These are phyloP conservation scores for Meredithiella fracta DNA, from an alignment of 2,329 filamentous ascomycete species.

Conservation along the genomic window DNA sequence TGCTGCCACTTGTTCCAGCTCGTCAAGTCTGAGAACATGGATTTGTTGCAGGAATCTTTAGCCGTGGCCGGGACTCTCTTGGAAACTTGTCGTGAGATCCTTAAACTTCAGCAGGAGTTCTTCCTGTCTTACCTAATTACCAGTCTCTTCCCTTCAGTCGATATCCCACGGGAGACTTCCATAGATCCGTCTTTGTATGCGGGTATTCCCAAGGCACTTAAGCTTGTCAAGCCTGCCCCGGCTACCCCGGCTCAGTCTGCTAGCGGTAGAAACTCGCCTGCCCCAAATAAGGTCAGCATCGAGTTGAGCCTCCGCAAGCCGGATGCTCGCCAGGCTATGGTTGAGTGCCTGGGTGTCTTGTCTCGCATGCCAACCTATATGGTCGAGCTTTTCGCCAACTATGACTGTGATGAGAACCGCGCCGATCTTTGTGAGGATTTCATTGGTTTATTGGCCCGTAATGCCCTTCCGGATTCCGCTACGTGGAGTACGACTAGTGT, in stretches of 20 bases:
- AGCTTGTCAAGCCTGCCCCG: constrained; percentile 60
- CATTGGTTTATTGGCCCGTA: constrained; percentile 79
- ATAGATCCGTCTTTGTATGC: constrained; percentile 87
- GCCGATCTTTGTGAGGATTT: constrained; percentile 90
- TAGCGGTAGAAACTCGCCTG: constrained; percentile 77
- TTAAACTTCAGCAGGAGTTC: constrained; percentile 92
- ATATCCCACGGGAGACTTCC: constrained; percentile 76
- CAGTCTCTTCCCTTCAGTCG: constrained; percentile 83
- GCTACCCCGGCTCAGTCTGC: constrained; percentile 19
- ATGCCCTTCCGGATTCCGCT: constrained; percentile 89
- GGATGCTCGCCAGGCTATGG: constrained; percentile 94
- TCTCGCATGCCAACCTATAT: constrained; percentile 89
- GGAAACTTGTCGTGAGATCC: constrained; percentile 72
- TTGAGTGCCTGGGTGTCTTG: constrained; percentile 84
- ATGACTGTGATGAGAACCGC: constrained; percentile 86
- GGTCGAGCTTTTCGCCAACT: constrained; percentile 92
- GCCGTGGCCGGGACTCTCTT: constrained; percentile 82
- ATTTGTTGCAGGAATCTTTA: constrained; percentile 80
- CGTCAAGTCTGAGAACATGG: constrained; percentile 89
- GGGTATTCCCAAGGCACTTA: constrained; percentile 81
- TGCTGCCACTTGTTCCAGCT: constrained; percentile 93
- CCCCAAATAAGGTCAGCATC: constrained; percentile 80
- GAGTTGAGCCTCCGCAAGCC: constrained; percentile 86
- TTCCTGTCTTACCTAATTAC: constrained; percentile 89
- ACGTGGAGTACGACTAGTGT: constrained; percentile 99